Evolutionary conservation across 148 eudicot genomes (phyloP), one percentile per base, ranked within the genome.

Genomic region (Silene latifolia): DNA sequence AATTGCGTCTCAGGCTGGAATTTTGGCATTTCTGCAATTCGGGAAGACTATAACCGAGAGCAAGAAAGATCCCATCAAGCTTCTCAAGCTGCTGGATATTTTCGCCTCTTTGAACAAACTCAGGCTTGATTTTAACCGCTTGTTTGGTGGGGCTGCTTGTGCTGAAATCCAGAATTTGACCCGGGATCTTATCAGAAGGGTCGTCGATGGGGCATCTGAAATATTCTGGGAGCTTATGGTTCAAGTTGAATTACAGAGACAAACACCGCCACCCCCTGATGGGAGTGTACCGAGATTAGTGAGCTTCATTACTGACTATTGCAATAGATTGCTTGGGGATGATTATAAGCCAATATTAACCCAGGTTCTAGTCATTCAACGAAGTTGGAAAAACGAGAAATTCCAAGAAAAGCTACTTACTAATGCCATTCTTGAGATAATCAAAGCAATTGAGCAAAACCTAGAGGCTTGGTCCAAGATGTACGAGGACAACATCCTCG

Each of bases 371-470:
- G 91, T 88, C 69, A 91, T 91, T 48, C 93, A 91, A 51, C 82
- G 89, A 47, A 91, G 96, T 82, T 91, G 96, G 96, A 91, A 89
- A 83, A 89, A 87, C n/a, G 93, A 91, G 79, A 86, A 87, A 71
- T 91, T 86, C 82, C 93, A 91, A 78, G 96, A 91, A 71, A 82
- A 79, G 79, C 89, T 91, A 68, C 87, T 91, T 18, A 82, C 80
- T 11, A 80, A 83, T 62, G 96, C 89, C 77, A 81, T 91, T 65
- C 87, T 87, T 11, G 86, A 87, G 61, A 85, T 91, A 79, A 81
- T 89, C n/a, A 85, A 76, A 85, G 91, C 96, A 74, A 86, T 89
- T 44, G 93, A 91, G 78, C 51, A 80, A 56, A 91, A 91, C 74
- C 75, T 91, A 44, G 93, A 89, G 56, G 80, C 88, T 20, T 91